Conservation (phyloP, 257 asterid species). For the Paraleonurus japonicus region DNA sequence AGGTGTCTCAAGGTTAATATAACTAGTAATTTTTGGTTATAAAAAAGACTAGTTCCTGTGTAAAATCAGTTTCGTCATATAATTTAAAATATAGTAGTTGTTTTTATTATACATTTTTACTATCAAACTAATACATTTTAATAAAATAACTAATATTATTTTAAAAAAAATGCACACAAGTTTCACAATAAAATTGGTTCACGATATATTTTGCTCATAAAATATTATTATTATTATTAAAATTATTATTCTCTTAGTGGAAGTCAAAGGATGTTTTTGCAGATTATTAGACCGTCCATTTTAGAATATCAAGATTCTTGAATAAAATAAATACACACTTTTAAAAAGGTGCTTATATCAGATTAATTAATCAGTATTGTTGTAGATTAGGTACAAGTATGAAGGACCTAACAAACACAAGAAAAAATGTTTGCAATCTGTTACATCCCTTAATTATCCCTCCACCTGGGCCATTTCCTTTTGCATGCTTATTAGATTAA, state of each 20-base stretch:
- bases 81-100: too few species aligned
- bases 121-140: too few species aligned
- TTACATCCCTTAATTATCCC: slow-evolving; percentile 25
- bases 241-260: neutral
- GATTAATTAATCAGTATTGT: slow-evolving; percentile 2
- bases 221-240: too few species aligned
- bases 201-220: too few species aligned
- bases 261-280: neutral
- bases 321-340: neutral
- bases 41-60: too few species aligned
- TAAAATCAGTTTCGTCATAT: too few species aligned
- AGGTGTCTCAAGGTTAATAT: neutral
- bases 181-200: too few species aligned
- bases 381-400: slow-evolving; percentile 26
- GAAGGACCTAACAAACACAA: slow-evolving; percentile 28
- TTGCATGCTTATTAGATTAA: slow-evolving; percentile 25
- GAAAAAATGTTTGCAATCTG: slow-evolving; percentile 32
- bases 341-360: neutral
- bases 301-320: neutral
- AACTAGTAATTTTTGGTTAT: too few species aligned
- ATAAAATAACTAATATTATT: too few species aligned
- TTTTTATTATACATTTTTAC: too few species aligned
- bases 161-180: too few species aligned
- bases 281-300: neutral
- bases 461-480: slow-evolving; percentile 40